Base-by-base conservation (phyloP, 2,329 filamentous ascomycete species). In the Metarhizium album region DNA sequence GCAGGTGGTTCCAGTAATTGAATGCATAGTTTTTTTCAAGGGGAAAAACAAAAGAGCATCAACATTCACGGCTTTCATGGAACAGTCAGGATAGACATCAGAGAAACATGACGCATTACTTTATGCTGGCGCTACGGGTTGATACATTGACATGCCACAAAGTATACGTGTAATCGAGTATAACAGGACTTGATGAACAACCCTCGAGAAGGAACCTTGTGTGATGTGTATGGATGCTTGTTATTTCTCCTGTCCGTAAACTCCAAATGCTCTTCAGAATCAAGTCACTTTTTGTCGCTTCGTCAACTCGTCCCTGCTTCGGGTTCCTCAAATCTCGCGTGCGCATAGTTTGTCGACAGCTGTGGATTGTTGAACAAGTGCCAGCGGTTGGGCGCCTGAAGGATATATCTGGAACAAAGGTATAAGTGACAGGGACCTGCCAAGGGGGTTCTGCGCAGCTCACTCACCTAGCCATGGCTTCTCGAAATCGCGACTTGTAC, bases 401-500 rank as follows among this genome's bases (percentile, higher is more conserved):
- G 70, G 50, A 88, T 87, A 59, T 88, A 88, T 60, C 78, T 79
- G 18, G 14, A 4, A 13, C 18, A 42, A 16, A 9, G 2, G 14
- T 7, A 13, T 3, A 13, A 38, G 53, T 60, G 16, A 23, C 24
- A 33, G 5, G 7, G 6, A 18, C n/a, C 16, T 40, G 37, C n/a
- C n/a, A 40, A 16, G n/a, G n/a, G 8, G 33, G 16, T 13, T 35
- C 37, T n/a, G 29, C 8, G 27, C 20, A n/a, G n/a, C n/a, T n/a
- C 55, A 54, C 80, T 63, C 83, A 90, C 78, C 90, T 83, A 60
- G 90, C 88, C 93, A 98, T 98, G 13, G 90, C 90, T 69, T 96
- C 91, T 57, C 93, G 74, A 72, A 98, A 98, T 5, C 93, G 83
- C 59, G 87, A 90, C 68, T 96, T 94, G 67, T 98, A 98, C 70